Conservation (phyloP, 495 filamentous ascomycete species). For the Penicillium psychrofluorescens region DNA sequence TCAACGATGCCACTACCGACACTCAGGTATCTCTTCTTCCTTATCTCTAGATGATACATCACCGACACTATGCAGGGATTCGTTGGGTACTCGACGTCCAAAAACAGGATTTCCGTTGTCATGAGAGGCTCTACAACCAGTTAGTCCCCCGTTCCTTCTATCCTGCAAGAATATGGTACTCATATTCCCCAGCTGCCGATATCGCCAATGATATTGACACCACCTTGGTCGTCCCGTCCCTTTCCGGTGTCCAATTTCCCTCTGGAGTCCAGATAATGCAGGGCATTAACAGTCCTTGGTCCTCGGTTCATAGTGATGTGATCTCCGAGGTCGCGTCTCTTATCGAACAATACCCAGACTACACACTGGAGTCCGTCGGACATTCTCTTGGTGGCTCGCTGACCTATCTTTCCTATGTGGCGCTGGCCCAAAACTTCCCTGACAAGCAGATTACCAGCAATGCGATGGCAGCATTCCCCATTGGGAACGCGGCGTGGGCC, state of each 20-base stretch:
- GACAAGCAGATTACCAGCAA: slow-evolving; percentile 20
- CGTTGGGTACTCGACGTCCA: slow-evolving; percentile 19
- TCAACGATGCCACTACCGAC: slow-evolving; percentile 15
- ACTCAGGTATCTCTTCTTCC: slow-evolving; percentile 13
- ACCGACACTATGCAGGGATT: slow-evolving; percentile 12
- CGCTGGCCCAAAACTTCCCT: slow-evolving; percentile 25
- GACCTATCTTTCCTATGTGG: slow-evolving; percentile 28
- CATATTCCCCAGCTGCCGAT: slow-evolving; percentile 8
- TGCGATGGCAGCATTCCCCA: slow-evolving; percentile 28
- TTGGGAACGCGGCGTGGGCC: slow-evolving; percentile 26
- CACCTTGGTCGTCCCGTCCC: slow-evolving; percentile 18
- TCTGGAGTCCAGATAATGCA: slow-evolving; percentile 23
- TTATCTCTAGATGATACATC: background rate
- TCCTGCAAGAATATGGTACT: background rate
- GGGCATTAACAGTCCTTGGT: slow-evolving; percentile 21
- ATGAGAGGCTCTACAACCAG: slow-evolving; percentile 25
- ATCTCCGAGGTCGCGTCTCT: slow-evolving; percentile 23
- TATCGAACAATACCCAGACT: slow-evolving; percentile 19
- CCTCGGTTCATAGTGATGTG: slow-evolving; percentile 20
- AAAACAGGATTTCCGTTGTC: slow-evolving; percentile 23
- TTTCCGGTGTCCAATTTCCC: slow-evolving; percentile 25
- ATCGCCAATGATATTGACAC: slow-evolving; percentile 31
- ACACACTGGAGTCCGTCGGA: slow-evolving; percentile 24
- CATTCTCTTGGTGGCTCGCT: slow-evolving; percentile 28
- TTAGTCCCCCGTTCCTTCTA: slow-evolving; percentile 1